These are phyloP conservation scores for Penicillium odoratum DNA, from an alignment of 495 filamentous ascomycete genomes.

Conservation along the genomic window DNA sequence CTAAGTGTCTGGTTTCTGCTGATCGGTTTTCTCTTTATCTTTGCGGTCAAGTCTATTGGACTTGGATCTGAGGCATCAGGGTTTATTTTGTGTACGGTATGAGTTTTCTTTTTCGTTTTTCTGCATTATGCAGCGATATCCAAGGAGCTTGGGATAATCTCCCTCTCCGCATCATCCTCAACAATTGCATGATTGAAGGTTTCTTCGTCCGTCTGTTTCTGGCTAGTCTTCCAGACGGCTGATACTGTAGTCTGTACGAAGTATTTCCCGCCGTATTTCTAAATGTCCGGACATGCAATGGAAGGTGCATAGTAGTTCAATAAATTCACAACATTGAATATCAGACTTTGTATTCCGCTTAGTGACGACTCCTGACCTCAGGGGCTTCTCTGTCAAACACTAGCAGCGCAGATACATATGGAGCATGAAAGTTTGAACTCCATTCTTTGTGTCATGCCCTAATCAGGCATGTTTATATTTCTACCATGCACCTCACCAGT, in stretches of 20 bases:
- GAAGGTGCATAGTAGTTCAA: no score
- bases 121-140: constrained; percentile 42
- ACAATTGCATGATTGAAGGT: constrained; percentile 41
- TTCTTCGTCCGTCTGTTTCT: constrained; percentile 22
- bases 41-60: constrained; percentile 17
- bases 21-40: constrained; percentile 12
- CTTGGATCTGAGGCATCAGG: constrained; percentile 25
- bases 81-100: constrained; percentile 30
- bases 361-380: no score
- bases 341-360: no score
- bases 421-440: no score
- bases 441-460: no score
- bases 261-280: no score
- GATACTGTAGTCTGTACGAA: neutral
- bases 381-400: no score
- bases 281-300: no score
- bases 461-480: no score
- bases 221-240: neutral
- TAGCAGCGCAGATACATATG: no score
- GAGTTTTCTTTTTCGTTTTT: constrained; percentile 24
- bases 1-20: constrained; percentile 20
- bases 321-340: no score
- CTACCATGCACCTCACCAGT: no score
- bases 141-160: constrained; percentile 32
- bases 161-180: constrained; percentile 30